These are phyloP conservation scores for Wickerhamomyces canadensis DNA, from an alignment of 805 yeast species.

Conservation along the genomic window DNA sequence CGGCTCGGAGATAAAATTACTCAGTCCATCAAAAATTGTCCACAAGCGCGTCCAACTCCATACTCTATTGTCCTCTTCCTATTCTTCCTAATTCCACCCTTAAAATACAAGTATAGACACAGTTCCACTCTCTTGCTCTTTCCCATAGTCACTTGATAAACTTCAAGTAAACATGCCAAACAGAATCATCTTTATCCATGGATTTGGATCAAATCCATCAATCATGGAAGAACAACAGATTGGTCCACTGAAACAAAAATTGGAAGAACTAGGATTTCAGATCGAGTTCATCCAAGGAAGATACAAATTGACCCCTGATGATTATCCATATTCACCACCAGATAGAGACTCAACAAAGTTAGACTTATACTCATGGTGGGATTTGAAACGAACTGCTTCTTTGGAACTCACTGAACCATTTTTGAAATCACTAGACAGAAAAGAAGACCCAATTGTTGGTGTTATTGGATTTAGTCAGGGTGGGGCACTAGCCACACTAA, in stretches of 20 bases:
- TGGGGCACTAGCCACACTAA: constrained; percentile 2
- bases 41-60: too few relatives aligned
- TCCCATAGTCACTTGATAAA: too few relatives aligned
- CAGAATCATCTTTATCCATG: constrained; percentile 1
- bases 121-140: too few relatives aligned
- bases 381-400: background rate
- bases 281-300: constrained; percentile 4
- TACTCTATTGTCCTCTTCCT: too few relatives aligned
- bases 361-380: constrained; percentile 6
- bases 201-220: constrained; percentile 2
- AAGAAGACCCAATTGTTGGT: constrained; percentile 2
- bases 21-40: too few relatives aligned
- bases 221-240: background rate
- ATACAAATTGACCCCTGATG: constrained; percentile 1
- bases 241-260: background rate
- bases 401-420: background rate
- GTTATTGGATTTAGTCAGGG: constrained; percentile 8
- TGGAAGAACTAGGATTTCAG: constrained; percentile 3
- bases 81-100: too few relatives aligned
- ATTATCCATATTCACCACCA: constrained; percentile 4
- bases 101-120: too few relatives aligned
- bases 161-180: too few relatives aligned
- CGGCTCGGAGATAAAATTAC: too few relatives aligned
- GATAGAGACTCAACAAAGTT: constrained; percentile 1
- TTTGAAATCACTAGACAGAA: background rate